phyloP scores from a whole-genome alignment of 305 asterid species.

The Fraxinus ornus region DNA sequence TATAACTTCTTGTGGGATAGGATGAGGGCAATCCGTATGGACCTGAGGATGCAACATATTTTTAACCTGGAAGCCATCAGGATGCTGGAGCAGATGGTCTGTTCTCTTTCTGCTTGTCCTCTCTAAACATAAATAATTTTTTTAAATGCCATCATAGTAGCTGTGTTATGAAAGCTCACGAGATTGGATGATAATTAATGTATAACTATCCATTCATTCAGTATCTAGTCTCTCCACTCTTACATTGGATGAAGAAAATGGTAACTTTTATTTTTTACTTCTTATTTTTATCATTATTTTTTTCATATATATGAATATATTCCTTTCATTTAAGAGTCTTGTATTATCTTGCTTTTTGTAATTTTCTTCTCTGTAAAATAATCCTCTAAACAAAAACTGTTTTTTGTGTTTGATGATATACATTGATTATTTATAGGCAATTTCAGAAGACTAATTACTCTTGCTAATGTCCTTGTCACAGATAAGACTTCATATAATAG shows the following conservation, averaged over 20 bases:
- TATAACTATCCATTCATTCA: background rate
- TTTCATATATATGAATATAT: background rate
- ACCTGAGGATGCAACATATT: slow-evolving; percentile 99
- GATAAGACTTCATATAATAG: slow-evolving; percentile 97
- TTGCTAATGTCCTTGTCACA: slow-evolving; percentile 40
- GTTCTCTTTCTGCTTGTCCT: slow-evolving; percentile 23
- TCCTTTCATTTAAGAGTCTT: slow-evolving; percentile 1
- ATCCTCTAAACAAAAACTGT: background rate
- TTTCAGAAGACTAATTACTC: slow-evolving; percentile 20
- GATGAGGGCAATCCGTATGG: slow-evolving; percentile 99
- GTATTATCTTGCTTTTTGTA: slow-evolving; percentile 10
- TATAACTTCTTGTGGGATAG: slow-evolving; percentile 99
- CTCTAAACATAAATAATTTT: background rate
- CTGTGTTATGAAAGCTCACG: background rate
- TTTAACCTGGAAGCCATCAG: slow-evolving; percentile 75
- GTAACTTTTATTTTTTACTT: background rate
- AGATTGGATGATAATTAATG: background rate
- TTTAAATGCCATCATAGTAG: background rate
- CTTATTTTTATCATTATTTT: slow-evolving; percentile 1
- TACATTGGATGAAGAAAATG: background rate
- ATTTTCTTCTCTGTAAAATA: slow-evolving; percentile 12
- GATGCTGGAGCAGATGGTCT: slow-evolving; percentile 99
- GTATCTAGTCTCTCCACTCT: background rate
- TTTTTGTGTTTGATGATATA: slow-evolving; percentile 17
- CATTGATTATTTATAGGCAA: slow-evolving; percentile 1